phyloP scores from a whole-genome alignment of 257 asterid genomes.

The Lycium barbarum region DNA sequence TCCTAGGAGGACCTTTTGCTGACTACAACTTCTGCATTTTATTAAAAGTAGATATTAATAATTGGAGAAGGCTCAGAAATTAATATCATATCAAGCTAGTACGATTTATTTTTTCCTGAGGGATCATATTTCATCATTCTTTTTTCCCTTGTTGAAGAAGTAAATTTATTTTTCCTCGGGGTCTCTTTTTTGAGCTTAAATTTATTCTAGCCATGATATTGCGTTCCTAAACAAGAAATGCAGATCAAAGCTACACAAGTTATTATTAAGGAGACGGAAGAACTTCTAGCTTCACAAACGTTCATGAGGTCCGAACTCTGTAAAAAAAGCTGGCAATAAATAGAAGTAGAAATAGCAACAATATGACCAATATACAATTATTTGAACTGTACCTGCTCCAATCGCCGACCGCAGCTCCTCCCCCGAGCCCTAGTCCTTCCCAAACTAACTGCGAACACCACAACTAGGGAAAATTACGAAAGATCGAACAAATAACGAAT shows the following conservation, averaged over 20 bases:
- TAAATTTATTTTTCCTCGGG: not conserved
- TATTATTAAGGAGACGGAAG: not conserved
- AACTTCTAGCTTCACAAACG: not conserved
- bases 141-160: not conserved
- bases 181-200: not conserved
- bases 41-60: not conserved
- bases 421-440: conserved; percentile 53
- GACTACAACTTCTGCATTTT: conserved; percentile 27
- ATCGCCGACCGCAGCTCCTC: conserved; percentile 43
- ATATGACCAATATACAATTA: not conserved
- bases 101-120: not conserved
- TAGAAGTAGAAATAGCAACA: not conserved
- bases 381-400: conserved; percentile 41
- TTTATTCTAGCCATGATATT: not conserved
- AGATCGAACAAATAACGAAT: not conserved
- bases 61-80: not conserved
- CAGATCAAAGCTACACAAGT: not conserved
- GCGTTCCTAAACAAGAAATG: not conserved
- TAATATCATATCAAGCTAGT: not conserved
- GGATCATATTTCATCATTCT: not conserved
- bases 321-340: not conserved
- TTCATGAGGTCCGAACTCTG: not conserved
- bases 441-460: conserved; percentile 43
- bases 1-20: conserved; percentile 45
- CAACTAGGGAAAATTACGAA: not conserved